phyloP scores from a whole-genome alignment of 192 early-diverging fungal genomes.

The Dimargaris cristalligena region DNA sequence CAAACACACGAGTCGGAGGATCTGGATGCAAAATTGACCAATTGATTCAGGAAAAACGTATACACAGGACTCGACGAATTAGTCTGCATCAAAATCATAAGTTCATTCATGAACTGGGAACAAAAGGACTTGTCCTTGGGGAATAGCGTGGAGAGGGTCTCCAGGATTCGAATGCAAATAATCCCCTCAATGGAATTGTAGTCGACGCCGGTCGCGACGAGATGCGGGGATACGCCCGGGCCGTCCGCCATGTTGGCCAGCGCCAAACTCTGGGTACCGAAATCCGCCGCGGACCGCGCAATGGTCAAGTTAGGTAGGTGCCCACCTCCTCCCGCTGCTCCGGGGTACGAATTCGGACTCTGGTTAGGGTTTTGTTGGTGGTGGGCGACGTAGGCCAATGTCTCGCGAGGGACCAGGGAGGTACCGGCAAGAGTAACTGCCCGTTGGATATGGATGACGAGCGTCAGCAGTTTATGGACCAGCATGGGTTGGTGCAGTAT shows the following conservation, averaged over 20 bases:
- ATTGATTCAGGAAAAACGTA: not conserved
- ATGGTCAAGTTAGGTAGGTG: constrained; percentile 4
- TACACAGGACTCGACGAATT: not conserved
- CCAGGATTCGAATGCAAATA: constrained; percentile 1
- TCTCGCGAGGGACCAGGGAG: constrained; percentile 1
- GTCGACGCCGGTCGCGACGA: not conserved
- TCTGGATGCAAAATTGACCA: not conserved
- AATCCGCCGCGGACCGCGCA: not conserved
- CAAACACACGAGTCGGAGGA: not conserved
- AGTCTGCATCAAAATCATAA: not conserved
- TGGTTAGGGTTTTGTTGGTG: not conserved
- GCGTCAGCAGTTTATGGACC: not conserved
- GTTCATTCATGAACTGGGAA: not conserved
- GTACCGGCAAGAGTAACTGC: not conserved
- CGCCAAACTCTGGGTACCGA: not conserved
- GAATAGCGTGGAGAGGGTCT: not conserved
- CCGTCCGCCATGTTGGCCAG: not conserved
- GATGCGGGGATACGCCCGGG: not conserved
- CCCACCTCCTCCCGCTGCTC: no score
- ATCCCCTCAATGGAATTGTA: not conserved
- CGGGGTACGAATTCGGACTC: not conserved
- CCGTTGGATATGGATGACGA: not conserved
- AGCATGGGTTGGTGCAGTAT: not conserved
- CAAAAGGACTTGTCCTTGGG: not conserved
- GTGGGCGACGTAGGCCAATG: not conserved